Percentiles rank a stretch among this genome's conserved stretches.
These are phyloP conservation scores for Saussurea involucrata DNA, from an alignment of 129 eudicot species.

Conservation along the genomic window DNA sequence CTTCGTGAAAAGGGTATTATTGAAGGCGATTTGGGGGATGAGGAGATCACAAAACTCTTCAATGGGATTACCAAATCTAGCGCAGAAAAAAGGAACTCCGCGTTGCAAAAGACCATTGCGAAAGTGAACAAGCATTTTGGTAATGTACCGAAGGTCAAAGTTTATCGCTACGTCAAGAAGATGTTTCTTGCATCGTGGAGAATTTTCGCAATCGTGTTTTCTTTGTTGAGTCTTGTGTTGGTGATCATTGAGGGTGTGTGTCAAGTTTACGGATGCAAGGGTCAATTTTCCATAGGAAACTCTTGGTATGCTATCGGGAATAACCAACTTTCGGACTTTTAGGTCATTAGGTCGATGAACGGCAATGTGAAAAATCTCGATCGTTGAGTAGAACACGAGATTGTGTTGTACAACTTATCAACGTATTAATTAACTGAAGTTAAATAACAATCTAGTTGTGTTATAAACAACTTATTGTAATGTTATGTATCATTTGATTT, in stretches of 20 bases:
- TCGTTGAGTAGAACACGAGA: not conserved
- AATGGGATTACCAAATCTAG: constrained; percentile 28
- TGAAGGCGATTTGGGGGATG: constrained; percentile 17
- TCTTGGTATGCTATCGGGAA: not conserved
- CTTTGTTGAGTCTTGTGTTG: constrained; percentile 8
- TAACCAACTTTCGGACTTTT: constrained; percentile 3
- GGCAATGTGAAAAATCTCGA: not conserved
- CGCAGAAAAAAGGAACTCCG: not conserved
- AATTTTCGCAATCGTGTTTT: not conserved
- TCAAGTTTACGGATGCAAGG: constrained; percentile 18
- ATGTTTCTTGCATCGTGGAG: constrained; percentile 18
- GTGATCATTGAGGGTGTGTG: constrained; percentile 13
- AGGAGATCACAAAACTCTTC: constrained; percentile 17
- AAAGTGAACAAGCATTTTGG: constrained; percentile 13
- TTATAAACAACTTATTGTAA: not conserved
- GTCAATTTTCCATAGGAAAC: not conserved
- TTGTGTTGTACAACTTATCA: not conserved
- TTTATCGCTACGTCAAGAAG: constrained; percentile 7
- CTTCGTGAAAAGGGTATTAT: constrained; percentile 19
- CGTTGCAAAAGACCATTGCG: constrained; percentile 4
- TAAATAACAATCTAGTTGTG: not conserved
- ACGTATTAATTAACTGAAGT: not conserved
- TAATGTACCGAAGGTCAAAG: constrained; percentile 22
- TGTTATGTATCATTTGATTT: too few species aligned
- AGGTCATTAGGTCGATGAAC: not conserved